Conservation (phyloP, 768 basidiomycete genomes). For the Mycena albidolilacea region DNA sequence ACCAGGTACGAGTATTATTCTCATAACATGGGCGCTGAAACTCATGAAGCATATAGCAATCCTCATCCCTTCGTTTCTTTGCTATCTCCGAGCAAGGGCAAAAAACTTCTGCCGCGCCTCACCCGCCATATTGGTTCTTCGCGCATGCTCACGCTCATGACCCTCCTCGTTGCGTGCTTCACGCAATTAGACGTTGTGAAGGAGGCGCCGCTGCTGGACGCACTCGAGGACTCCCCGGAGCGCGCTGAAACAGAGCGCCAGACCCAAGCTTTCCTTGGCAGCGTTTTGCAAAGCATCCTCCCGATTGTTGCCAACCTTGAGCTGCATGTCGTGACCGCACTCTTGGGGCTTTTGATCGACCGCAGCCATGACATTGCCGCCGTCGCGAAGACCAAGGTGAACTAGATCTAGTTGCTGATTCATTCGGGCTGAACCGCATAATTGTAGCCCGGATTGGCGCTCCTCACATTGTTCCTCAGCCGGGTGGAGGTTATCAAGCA, state of each 20-base stretch:
- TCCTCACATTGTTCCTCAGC: constrained; percentile 92
- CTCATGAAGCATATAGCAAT: constrained; percentile 62
- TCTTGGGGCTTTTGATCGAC: constrained; percentile 87
- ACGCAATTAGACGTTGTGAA: constrained; percentile 93
- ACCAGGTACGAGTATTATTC: constrained; percentile 73
- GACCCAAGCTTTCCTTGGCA: constrained; percentile 89
- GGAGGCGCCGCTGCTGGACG: constrained; percentile 81
- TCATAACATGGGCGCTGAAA: constrained; percentile 1
- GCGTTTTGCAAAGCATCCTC: constrained; percentile 89
- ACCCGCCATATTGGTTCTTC: constrained; percentile 85
- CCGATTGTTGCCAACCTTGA: constrained; percentile 85
- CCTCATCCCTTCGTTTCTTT: constrained; percentile 98
- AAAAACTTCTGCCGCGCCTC: constrained; percentile 90
- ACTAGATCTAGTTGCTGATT: constrained; percentile 16
- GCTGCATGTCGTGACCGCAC: constrained; percentile 86
- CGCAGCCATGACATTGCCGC: constrained; percentile 76
- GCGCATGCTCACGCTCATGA: constrained; percentile 89
- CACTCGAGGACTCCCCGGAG: constrained; percentile 71
- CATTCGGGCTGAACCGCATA: background rate
- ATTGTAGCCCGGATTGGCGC: constrained; percentile 87
- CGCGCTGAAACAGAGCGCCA: constrained; percentile 85
- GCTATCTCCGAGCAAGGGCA: constrained; percentile 90
- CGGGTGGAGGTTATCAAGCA: constrained; percentile 95
- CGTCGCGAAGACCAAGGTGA: constrained; percentile 86
- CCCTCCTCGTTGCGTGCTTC: constrained; percentile 95